phyloP scores from a whole-genome alignment of 805 yeast genomes.

The Ogataea philodendri region DNA sequence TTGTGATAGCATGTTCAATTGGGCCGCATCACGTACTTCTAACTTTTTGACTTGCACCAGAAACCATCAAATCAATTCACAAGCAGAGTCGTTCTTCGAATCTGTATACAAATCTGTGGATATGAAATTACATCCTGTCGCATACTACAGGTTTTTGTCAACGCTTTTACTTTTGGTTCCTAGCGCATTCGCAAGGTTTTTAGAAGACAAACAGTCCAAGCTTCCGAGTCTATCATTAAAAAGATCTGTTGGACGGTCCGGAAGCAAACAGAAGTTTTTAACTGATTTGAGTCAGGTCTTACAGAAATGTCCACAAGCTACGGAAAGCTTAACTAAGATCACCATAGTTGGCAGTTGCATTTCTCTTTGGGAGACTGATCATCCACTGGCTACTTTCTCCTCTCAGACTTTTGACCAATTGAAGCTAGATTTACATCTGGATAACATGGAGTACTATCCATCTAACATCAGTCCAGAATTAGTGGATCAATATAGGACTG shows the following conservation, averaged over 20 bases:
- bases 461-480: slow-evolving; percentile 17
- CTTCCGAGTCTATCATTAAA: slow-evolving; percentile 24
- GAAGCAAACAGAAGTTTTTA: slow-evolving; percentile 29
- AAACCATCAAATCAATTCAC: slow-evolving; percentile 16
- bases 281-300: slow-evolving; percentile 25
- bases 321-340: slow-evolving; percentile 34
- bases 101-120: slow-evolving; percentile 32
- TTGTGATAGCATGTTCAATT: slow-evolving; percentile 43
- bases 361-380: slow-evolving; percentile 23
- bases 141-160: slow-evolving; percentile 35
- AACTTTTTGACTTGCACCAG: slow-evolving; percentile 38
- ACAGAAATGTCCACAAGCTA: slow-evolving; percentile 25
- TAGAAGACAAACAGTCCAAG: slow-evolving; percentile 23
- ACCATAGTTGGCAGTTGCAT: slow-evolving; percentile 35
- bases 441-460: slow-evolving; percentile 27
- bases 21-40: slow-evolving; percentile 50
- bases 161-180: slow-evolving; percentile 36
- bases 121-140: slow-evolving; percentile 27
- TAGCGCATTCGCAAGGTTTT: slow-evolving; percentile 28
- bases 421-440: slow-evolving; percentile 30
- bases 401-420: slow-evolving; percentile 23
- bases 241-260: slow-evolving; percentile 24
- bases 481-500: slow-evolving; percentile 25
- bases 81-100: slow-evolving; percentile 39
- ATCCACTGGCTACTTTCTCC: slow-evolving; percentile 32